Percentiles rank a stretch among this genome's conserved stretches.
These are phyloP conservation scores for Termitomyces sp. DNA, from an alignment of 768 basidiomycete genomes.

Conservation along the genomic window DNA sequence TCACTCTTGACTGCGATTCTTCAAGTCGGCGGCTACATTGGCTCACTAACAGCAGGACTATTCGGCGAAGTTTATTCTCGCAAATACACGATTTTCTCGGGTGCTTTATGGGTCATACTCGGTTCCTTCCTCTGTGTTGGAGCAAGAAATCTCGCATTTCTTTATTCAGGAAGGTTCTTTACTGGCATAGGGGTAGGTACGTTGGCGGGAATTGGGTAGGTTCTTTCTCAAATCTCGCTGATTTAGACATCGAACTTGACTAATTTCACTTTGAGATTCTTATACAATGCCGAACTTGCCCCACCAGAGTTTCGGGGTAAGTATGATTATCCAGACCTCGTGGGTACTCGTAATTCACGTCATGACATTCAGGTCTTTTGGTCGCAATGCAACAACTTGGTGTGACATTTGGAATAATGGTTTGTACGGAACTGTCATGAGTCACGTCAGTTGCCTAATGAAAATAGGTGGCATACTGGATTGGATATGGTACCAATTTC, in stretches of 20 bases:
- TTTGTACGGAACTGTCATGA: not conserved
- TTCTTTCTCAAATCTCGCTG: not conserved
- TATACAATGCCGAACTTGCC: constrained; percentile 14
- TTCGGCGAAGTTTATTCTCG: constrained; percentile 14
- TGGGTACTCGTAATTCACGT: not conserved
- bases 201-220: constrained; percentile 11
- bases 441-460: not conserved
- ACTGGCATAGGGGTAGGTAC: constrained; percentile 13
- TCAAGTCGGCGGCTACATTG: constrained; percentile 13
- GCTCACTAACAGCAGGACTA: constrained; percentile 12
- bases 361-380: constrained; percentile 3
- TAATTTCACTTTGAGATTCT: not conserved
- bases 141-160: constrained; percentile 9
- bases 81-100: constrained; percentile 13
- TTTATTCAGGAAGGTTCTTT: constrained; percentile 15
- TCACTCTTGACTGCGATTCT: constrained; percentile 14
- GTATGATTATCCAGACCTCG: not conserved
- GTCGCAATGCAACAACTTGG: constrained; percentile 15
- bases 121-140: constrained; percentile 14
- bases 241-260: not conserved
- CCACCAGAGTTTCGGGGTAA: constrained; percentile 13
- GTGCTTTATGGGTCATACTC: constrained; percentile 12
- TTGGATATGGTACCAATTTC: constrained; percentile 14
- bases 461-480: constrained; percentile 13
- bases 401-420: constrained; percentile 14